A percentile compares a stretch with the other conserved stretches of the same genome.
Conservation (phyloP, 345 rosid genomes). For the Linum trigynum region DNA sequence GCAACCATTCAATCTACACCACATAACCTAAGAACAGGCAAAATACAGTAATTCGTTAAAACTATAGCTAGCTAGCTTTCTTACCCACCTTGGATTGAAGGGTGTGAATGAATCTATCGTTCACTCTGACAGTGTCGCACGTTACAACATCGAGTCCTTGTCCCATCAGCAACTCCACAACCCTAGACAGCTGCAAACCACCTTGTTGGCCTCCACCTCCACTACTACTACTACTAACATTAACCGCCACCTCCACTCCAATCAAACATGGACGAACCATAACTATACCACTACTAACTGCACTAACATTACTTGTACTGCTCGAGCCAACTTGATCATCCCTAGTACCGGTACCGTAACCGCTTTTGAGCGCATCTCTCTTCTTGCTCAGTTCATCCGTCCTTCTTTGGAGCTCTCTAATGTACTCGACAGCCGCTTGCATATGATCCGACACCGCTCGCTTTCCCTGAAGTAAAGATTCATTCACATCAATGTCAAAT, state of each 20-base stretch:
- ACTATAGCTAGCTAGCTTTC: too few relatives aligned
- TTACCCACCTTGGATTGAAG: slow-evolving; percentile 36
- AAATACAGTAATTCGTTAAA: background rate
- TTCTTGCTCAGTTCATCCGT: slow-evolving; percentile 12
- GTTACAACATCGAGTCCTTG: slow-evolving; percentile 33
- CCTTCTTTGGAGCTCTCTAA: slow-evolving; percentile 23
- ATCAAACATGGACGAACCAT: slow-evolving; percentile 29
- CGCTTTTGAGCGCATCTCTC: slow-evolving; percentile 28
- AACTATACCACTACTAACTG: slow-evolving; percentile 11
- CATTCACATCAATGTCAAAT: background rate
- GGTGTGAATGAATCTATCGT: slow-evolving; percentile 34
- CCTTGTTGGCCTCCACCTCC: slow-evolving; percentile 16
- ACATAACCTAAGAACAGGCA: background rate
- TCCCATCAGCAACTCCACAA: slow-evolving; percentile 25
- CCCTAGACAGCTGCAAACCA: slow-evolving; percentile 33
- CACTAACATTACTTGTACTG: background rate
- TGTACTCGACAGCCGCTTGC: slow-evolving; percentile 30
- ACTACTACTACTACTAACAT: slow-evolving; percentile 15
- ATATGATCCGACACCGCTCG: slow-evolving; percentile 36
- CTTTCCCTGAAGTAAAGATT: slow-evolving; percentile 26
- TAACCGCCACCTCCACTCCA: slow-evolving; percentile 36
- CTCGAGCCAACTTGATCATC: background rate
- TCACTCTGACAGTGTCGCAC: slow-evolving; percentile 28
- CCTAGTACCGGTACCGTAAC: slow-evolving; percentile 5
- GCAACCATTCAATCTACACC: background rate